These are phyloP conservation scores for Alternaria sp. DNA, from an alignment of 2,329 filamentous ascomycete genomes.

Conservation along the genomic window DNA sequence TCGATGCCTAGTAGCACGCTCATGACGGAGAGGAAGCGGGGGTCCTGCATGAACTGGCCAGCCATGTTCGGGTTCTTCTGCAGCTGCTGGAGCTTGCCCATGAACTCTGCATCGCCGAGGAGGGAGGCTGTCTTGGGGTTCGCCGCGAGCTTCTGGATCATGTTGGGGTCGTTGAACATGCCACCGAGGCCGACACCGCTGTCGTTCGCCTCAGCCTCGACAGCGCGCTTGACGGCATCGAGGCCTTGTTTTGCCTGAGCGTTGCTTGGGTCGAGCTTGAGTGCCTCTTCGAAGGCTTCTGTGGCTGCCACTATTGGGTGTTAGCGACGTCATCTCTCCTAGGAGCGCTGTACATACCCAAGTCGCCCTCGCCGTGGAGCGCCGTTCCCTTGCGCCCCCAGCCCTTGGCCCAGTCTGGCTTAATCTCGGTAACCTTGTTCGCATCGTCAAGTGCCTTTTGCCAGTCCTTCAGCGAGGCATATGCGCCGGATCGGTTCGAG, in stretches of 20 bases:
- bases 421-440: constrained; percentile 89
- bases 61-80: constrained; percentile 81
- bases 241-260: constrained; percentile 90
- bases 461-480: constrained; percentile 91
- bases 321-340: constrained; percentile 17
- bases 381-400: constrained; percentile 94
- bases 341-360: constrained; percentile 57
- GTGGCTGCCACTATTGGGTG: constrained; percentile 68
- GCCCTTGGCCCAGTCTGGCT: constrained; percentile 97
- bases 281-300: constrained; percentile 91
- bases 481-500: constrained; percentile 89
- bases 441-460: constrained; percentile 85
- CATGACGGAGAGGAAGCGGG: constrained; percentile 90
- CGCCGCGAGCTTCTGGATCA: constrained; percentile 86
- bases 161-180: constrained; percentile 92
- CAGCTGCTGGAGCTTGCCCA: constrained; percentile 84
- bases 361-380: constrained; percentile 83
- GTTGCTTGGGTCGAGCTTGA: constrained; percentile 91
- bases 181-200: constrained; percentile 78
- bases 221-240: constrained; percentile 83
- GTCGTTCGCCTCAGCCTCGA: constrained; percentile 75
- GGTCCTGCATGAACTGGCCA: constrained; percentile 83
- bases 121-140: constrained; percentile 91
- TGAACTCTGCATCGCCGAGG: constrained; percentile 84
- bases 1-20: constrained; percentile 93